phyloP scores from a whole-genome alignment of 1,284 basidiomycete species.

The Ceratobasidium sp. region DNA sequence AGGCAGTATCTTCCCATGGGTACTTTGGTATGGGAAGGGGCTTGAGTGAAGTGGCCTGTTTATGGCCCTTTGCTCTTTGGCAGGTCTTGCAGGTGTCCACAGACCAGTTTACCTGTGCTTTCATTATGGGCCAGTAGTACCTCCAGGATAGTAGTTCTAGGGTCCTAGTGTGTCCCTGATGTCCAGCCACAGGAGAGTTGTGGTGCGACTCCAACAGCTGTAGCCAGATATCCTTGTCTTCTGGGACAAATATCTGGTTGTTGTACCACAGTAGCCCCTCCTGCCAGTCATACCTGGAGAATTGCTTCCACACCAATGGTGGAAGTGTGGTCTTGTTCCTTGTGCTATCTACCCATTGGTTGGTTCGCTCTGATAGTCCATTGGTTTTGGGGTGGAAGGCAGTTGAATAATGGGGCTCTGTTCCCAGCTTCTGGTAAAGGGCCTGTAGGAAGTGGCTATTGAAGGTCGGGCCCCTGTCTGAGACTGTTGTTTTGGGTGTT shows the following conservation, averaged over 20 bases:
- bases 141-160: constrained; percentile 56
- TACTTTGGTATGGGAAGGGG: constrained; percentile 54
- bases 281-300: too few relatives aligned
- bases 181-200: constrained; percentile 54
- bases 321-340: too few relatives aligned
- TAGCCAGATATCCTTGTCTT: too few relatives aligned
- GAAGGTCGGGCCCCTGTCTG: constrained; percentile 54
- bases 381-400: constrained; percentile 5
- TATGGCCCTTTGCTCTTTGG: constrained; percentile 56
- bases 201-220: too few relatives aligned
- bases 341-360: neutral
- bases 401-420: constrained; percentile 52
- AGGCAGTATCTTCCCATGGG: constrained; percentile 61
- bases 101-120: constrained; percentile 54
- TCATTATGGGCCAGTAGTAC: constrained; percentile 54
- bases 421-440: neutral
- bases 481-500: constrained; percentile 52
- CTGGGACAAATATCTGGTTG: too few relatives aligned
- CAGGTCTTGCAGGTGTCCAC: constrained; percentile 58
- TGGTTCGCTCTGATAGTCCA: neutral
- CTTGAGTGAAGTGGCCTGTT: constrained; percentile 58
- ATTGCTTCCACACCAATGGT: too few relatives aligned
- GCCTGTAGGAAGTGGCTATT: neutral
- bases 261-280: too few relatives aligned
- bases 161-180: constrained; percentile 54